Evolutionary conservation across 495 filamentous ascomycete genomes (phyloP).

Genomic region (Aspergillus hancockii): DNA sequence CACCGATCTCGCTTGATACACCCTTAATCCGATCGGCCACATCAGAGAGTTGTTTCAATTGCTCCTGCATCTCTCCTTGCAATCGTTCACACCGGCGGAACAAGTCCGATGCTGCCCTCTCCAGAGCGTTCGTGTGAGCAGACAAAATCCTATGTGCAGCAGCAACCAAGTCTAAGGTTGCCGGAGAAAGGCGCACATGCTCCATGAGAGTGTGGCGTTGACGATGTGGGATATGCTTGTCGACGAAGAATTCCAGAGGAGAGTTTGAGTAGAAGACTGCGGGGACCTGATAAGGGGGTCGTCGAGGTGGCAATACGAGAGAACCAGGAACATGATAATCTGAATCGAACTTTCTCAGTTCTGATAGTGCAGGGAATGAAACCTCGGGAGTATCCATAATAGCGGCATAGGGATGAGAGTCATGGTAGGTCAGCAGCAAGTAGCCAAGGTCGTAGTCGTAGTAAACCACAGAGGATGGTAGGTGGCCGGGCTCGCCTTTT

Average conservation of each 20-base stretch:
- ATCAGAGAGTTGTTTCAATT: constrained; percentile 68
- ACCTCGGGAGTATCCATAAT: constrained; percentile 66
- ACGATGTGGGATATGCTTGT: constrained; percentile 59
- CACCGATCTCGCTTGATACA: constrained; percentile 62
- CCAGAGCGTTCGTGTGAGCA: constrained; percentile 69
- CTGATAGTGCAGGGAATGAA: constrained; percentile 29
- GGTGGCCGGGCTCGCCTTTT: constrained; percentile 36
- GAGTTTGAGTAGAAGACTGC: constrained; percentile 61
- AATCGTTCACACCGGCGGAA: constrained; percentile 77
- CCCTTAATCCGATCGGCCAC: constrained; percentile 65
- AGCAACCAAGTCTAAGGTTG: constrained; percentile 73
- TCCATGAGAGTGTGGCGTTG: constrained; percentile 65
- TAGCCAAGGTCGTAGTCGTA: constrained; percentile 76
- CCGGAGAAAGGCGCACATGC: constrained; percentile 71
- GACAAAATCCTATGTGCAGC: constrained; percentile 75
- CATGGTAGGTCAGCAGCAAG: constrained; percentile 70
- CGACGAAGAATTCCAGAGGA: constrained; percentile 60
- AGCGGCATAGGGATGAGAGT: constrained; percentile 61
- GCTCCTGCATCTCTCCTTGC: constrained; percentile 68
- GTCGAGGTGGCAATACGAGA: constrained; percentile 41
- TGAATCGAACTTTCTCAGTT: constrained; percentile 34
- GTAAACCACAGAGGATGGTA: constrained; percentile 65
- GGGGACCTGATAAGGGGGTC: constrained; percentile 71
- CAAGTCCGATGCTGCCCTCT: constrained; percentile 74
- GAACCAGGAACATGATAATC: constrained; percentile 23